A percentile compares a stretch with the other conserved stretches of the same genome.
Evolutionary conservation across 2,329 filamentous ascomycete species (phyloP).

Genomic region (Magnaporthales sp.): DNA sequence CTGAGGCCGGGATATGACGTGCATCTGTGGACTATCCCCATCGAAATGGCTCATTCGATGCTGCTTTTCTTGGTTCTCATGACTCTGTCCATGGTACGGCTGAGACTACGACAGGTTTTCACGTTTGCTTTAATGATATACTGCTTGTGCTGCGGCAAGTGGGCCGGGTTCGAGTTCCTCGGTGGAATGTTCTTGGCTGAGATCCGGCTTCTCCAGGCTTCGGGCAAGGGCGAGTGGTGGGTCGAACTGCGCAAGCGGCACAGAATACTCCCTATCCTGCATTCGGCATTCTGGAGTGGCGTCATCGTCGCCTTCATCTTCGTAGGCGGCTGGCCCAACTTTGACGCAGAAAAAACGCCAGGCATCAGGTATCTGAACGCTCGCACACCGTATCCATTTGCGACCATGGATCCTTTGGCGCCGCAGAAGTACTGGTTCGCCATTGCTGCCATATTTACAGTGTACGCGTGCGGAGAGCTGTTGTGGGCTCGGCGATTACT

Average conservation of each 20-base stretch:
- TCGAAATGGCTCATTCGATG: conserved; percentile 37
- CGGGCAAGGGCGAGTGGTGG: conserved; percentile 6
- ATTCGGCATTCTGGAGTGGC: conserved; percentile 13
- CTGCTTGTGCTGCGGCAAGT: conserved; percentile 27
- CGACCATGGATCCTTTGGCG: conserved; percentile 18
- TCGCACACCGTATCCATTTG: conserved; percentile 24
- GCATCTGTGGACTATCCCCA: conserved; percentile 40
- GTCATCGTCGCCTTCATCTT: conserved; percentile 22
- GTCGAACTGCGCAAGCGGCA: background rate
- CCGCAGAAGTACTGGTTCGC: conserved; percentile 30
- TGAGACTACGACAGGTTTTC: conserved; percentile 20
- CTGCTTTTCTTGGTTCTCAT: conserved; percentile 30
- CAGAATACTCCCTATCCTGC: background rate
- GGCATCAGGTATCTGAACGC: conserved; percentile 22
- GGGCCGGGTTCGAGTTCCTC: conserved; percentile 36
- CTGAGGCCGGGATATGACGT: conserved; percentile 29
- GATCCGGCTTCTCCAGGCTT: conserved; percentile 26
- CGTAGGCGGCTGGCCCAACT: conserved; percentile 32
- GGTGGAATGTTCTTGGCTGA: conserved; percentile 36
- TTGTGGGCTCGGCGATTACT: conserved; percentile 27
- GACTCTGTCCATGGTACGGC: conserved; percentile 24
- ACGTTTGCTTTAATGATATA: conserved; percentile 26
- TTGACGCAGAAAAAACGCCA: conserved; percentile 21
- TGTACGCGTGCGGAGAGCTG: conserved; percentile 30
- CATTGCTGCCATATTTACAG: conserved; percentile 22